Evolutionary conservation across 768 basidiomycete species (phyloP), one percentile per base, ranked within the genome.

Genomic region (Pulveroboletus frians): DNA sequence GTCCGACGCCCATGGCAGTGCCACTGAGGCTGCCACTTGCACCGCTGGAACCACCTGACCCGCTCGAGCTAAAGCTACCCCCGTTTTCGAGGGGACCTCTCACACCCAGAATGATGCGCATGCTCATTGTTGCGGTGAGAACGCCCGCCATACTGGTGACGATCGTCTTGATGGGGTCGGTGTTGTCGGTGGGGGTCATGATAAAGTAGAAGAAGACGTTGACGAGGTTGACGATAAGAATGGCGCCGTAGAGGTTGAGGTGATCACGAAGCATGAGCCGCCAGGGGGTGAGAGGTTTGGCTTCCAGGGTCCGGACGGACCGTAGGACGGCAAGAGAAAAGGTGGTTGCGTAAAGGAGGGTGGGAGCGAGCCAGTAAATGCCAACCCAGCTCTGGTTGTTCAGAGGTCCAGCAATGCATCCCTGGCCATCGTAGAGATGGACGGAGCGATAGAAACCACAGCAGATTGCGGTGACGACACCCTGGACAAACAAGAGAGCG

Each of bases 161-260:
- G 62, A 90, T 87, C 31, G 89, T 91, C 64, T 79, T 84, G 73
- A 92, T 79, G 52, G 85, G 78, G 68, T 92, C 89, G 0, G 59
- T 47, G 18, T 56, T 39, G 41, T 70, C 79, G 39, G 80, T 83
- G 21, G 89, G 85, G 44, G 64, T 81, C 66, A 85, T 79, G 70
- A 87, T 80, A 71, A 92, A 90, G 84, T 87, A 91, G 76, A 90
- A 92, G 65, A 90, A 69, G 65, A 88, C 76, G 73, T 91, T 92
- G 71, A 76, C 74, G 68, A 88, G 76, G 76, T 92, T 89, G 57
- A 91, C 84, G 56, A 83, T 57, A 75, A 81, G 84, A 66, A 92
- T 79, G 31, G 89, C 83, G 49, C 79, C 86, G 60, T 91, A 92
- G 51, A 92, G 80, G 69, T 91, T 91, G 56, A 92, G 79, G 14